Conservation (phyloP, 495 filamentous ascomycete species). For the Talaromyces borbonicus region DNA sequence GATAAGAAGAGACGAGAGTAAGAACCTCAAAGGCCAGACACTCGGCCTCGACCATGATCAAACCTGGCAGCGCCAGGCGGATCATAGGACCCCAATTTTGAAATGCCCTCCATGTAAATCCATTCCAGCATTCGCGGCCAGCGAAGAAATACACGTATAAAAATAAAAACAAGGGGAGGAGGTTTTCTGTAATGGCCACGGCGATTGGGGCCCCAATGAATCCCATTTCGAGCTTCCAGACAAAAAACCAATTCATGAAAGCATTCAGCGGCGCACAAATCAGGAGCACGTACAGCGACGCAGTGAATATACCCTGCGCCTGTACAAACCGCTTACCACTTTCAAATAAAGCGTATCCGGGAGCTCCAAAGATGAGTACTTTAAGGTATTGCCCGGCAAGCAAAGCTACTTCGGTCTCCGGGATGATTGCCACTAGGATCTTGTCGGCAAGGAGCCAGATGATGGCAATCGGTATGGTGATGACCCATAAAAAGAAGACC, state of each 20-base stretch:
- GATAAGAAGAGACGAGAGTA: conserved; percentile 60
- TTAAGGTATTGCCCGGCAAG: conserved; percentile 61
- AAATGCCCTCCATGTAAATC: conserved; percentile 58
- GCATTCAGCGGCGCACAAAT: conserved; percentile 64
- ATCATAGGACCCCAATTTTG: conserved; percentile 85
- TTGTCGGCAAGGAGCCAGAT: conserved; percentile 54
- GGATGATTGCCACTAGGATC: conserved; percentile 53
- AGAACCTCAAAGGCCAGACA: conserved; percentile 77
- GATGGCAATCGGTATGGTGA: conserved; percentile 55
- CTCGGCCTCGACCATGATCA: conserved; percentile 89
- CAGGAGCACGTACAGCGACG: conserved; percentile 55
- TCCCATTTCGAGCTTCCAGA: conserved; percentile 66
- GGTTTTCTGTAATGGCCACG: conserved; percentile 68
- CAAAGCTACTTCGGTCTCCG: conserved; percentile 50
- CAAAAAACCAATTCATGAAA: conserved; percentile 65
- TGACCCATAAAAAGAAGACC: conserved; percentile 50
- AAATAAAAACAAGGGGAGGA: conserved; percentile 68
- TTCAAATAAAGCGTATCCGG: conserved; percentile 64
- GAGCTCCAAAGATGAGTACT: conserved; percentile 54
- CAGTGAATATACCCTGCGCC: conserved; percentile 63
- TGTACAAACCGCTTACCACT: conserved; percentile 65
- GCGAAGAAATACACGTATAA: conserved; percentile 53
- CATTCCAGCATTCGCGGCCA: conserved; percentile 67
- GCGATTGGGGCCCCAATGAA: conserved; percentile 81
- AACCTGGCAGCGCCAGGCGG: conserved; percentile 69